Evolutionary conservation across 495 filamentous ascomycete genomes (phyloP).

Genomic region (Hyaloscypha hepaticicola): DNA sequence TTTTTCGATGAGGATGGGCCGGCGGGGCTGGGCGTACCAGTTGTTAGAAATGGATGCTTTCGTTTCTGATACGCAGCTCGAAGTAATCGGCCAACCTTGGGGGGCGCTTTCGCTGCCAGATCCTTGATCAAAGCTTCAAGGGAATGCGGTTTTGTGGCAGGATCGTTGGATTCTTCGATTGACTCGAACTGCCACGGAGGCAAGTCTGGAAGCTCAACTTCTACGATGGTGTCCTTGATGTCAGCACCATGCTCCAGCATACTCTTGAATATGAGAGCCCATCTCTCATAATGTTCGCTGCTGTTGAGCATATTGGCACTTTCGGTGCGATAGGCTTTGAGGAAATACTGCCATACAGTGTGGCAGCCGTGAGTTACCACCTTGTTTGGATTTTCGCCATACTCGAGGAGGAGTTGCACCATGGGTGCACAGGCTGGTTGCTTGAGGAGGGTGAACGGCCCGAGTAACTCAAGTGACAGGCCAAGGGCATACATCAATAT

Average conservation of each 20-base stretch:
- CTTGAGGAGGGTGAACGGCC: background rate
- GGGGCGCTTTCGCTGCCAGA: background rate
- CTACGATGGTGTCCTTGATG: background rate
- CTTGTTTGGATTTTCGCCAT: conserved; percentile 4
- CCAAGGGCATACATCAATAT: conserved; percentile 1
- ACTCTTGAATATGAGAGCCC: background rate
- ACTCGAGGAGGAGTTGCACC: background rate
- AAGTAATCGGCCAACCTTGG: background rate
- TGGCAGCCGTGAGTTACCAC: background rate
- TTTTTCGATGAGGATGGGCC: background rate
- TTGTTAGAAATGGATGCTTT: background rate
- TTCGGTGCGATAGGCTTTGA: background rate
- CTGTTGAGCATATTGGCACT: background rate
- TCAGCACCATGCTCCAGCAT: background rate
- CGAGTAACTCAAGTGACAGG: background rate
- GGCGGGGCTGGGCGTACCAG: background rate
- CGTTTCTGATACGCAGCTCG: background rate
- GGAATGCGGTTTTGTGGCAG: background rate
- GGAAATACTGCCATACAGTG: background rate
- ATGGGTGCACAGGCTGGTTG: background rate
- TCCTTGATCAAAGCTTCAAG: background rate
- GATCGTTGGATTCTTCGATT: background rate
- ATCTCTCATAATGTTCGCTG: background rate
- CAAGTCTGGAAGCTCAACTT: background rate
- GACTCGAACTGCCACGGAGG: background rate